Conservation (phyloP, 2,329 filamentous ascomycete species). For the Nothophoma quercina region DNA sequence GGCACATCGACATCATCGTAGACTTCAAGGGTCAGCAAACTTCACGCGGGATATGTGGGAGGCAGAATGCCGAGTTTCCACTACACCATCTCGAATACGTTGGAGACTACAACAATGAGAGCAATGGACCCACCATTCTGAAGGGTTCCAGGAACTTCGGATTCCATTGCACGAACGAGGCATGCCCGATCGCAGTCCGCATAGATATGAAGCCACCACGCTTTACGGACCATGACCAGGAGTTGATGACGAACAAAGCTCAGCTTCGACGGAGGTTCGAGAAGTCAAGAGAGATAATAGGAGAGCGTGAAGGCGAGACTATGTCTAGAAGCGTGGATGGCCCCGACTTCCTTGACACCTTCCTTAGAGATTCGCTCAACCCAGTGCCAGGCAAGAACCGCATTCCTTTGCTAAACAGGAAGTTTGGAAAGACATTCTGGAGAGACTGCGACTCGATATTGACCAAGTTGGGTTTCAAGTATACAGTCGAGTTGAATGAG, state of each 20-base stretch:
- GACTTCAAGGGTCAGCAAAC: slow-evolving; percentile 56
- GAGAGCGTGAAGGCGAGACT: slow-evolving; percentile 61
- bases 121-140: slow-evolving; percentile 25
- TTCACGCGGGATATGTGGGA: slow-evolving; percentile 51
- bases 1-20: slow-evolving; percentile 67
- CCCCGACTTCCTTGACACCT: slow-evolving; percentile 64
- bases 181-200: slow-evolving; percentile 62
- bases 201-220: slow-evolving; percentile 62
- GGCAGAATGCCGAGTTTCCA: slow-evolving; percentile 56
- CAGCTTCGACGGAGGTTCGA: slow-evolving; percentile 62
- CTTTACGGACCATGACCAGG: slow-evolving; percentile 57
- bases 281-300: slow-evolving; percentile 59
- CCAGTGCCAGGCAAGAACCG: slow-evolving; percentile 58
- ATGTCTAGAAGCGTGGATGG: slow-evolving; percentile 63
- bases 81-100: slow-evolving; percentile 66
- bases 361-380: slow-evolving; percentile 66
- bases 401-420: slow-evolving; percentile 68
- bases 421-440: slow-evolving; percentile 69
- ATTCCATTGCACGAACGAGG: slow-evolving; percentile 67
- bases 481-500: slow-evolving; percentile 40
- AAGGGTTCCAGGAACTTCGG: slow-evolving; percentile 36
- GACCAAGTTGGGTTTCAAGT: slow-evolving; percentile 64
- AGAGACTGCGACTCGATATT: slow-evolving; percentile 67
- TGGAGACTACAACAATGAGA: slow-evolving; percentile 22
- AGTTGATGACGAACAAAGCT: slow-evolving; percentile 62